phyloP scores from a whole-genome alignment of 306 rosid species.

The Gynostemma pentaphyllum region DNA sequence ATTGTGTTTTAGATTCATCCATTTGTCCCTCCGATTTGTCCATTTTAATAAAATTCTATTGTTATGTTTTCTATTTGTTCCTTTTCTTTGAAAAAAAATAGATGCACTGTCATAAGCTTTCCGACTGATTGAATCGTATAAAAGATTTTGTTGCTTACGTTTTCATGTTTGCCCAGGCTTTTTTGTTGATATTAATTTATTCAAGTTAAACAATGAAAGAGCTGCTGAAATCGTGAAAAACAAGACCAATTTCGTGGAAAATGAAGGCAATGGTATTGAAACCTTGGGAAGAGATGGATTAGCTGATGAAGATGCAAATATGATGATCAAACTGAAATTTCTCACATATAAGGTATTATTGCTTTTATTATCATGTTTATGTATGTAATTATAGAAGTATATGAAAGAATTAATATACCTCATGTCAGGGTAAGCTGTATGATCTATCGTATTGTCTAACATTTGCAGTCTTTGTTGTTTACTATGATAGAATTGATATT shows the following conservation, averaged over 20 bases:
- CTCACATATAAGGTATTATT: slow-evolving; percentile 76
- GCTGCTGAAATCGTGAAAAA: slow-evolving; percentile 37
- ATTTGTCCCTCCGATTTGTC: no score
- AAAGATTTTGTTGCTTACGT: neutral
- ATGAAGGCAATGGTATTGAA: slow-evolving; percentile 21
- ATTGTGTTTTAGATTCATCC: no score
- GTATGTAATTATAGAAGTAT: neutral
- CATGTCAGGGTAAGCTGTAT: neutral
- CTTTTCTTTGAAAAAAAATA: neutral
- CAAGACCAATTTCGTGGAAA: slow-evolving; percentile 27
- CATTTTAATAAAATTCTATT: neutral
- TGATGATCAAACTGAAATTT: slow-evolving; percentile 95
- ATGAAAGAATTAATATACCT: neutral
- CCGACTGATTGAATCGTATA: neutral
- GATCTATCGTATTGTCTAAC: no score
- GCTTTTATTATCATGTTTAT: neutral
- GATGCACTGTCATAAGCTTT: neutral
- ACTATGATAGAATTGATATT: neutral
- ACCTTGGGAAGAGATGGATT: slow-evolving; percentile 41
- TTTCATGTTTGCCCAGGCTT: slow-evolving; percentile 44
- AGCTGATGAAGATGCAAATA: slow-evolving; percentile 86
- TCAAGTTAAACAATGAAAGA: slow-evolving; percentile 69
- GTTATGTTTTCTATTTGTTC: no score
- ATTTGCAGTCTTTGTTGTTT: neutral
- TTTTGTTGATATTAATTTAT: slow-evolving; percentile 76